Evolutionary conservation across 1,139 yeast species (phyloP), one percentile per base, ranked within the genome.

Genomic region (Torulaspora globosa): DNA sequence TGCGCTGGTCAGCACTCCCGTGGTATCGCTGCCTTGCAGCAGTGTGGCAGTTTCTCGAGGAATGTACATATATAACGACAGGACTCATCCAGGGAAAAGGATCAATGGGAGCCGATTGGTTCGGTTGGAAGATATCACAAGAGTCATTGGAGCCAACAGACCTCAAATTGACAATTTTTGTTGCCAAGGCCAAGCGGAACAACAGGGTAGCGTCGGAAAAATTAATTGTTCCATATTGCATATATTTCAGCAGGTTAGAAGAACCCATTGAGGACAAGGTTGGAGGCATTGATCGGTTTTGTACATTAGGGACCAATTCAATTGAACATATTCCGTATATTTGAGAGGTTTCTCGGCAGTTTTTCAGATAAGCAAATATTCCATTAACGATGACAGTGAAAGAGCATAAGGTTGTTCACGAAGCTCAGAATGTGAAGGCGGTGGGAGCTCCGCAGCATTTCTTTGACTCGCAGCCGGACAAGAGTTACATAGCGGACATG

Each of bases 391-490:
- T 54, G 56, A 47, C 56, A 18, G 42, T 47, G 21, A 54, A 49
- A 43, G 55, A 55, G 43, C 71, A 69, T 50, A 54, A 56, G 53
- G 80, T 80, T 48, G 96, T 87, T 47, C 94, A 85, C 64, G 96
- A 88, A 70, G 95, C 96, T 52, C 82, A 84, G 66, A 73, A 77
- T 53, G 78, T 82, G 47, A 66, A 66, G 48, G 74, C 80, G 40
- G 80, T 80, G 61, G 75, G 72, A 42, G 84, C 95, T 42, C 96
- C 96, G 46, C 65, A 75, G 59, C 86, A 82, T 57, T 88, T 87
- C 70, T 85, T 70, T 66, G 77, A 79, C 56, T 82, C 82, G 58
- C 89, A 83, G 63, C 90, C 92, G 49, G 70, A 74, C 43, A 65
- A 70, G 39, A 78, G 80, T 35, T 75, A 72, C 57, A 59, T 79